Evolutionary conservation across 495 filamentous ascomycete genomes (phyloP).

Genomic region (Elasticomyces elasticus): DNA sequence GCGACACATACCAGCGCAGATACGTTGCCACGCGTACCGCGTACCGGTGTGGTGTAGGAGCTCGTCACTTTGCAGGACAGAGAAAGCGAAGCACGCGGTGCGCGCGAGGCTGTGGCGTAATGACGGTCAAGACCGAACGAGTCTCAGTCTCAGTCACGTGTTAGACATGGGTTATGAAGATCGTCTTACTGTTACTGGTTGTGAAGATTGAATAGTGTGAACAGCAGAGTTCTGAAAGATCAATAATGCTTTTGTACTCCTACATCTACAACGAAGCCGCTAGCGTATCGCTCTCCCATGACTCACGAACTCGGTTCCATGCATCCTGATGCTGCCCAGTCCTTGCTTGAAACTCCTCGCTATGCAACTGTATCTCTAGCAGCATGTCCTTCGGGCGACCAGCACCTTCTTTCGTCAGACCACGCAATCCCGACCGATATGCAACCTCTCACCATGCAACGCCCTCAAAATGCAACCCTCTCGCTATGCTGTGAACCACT

Average conservation of each 20-base stretch:
- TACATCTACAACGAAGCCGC: background rate
- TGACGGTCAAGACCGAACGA: no score
- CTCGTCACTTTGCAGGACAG: background rate
- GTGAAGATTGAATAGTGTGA: no score
- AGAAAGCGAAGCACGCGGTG: background rate
- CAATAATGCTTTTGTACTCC: background rate
- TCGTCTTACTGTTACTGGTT: no score
- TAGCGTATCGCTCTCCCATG: no score
- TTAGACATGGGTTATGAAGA: no score
- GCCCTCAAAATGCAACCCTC: background rate
- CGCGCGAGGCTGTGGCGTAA: background rate
- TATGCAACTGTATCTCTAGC: background rate
- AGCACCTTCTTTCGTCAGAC: background rate
- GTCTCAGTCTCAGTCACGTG: no score
- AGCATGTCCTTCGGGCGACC: background rate
- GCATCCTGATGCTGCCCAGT: no score
- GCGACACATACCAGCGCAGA: background rate
- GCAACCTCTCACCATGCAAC: background rate
- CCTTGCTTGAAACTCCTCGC: background rate
- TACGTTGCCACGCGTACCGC: background rate
- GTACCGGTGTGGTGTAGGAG: background rate
- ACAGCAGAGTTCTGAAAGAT: no score
- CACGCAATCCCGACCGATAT: background rate
- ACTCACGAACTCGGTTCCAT: no score
- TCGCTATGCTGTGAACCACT: background rate